These are phyloP conservation scores for Trypanosoma brucei DNA, from an alignment of 208 protist species.

Conservation along the genomic window DNA sequence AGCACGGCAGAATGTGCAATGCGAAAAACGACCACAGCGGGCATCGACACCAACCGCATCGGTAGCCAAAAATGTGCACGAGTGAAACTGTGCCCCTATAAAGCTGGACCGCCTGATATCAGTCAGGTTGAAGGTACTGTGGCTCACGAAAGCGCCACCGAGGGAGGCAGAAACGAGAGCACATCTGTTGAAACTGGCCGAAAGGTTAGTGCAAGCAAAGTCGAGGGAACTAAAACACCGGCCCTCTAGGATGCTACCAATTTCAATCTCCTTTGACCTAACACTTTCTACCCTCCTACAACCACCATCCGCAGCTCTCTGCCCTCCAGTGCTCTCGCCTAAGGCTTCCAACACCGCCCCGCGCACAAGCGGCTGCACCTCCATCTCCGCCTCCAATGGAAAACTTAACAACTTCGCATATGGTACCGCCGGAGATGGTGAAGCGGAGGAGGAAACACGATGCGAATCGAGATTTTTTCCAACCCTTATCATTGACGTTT, in stretches of 20 bases:
- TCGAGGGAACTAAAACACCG: constrained; percentile 49
- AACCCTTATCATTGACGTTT: background rate
- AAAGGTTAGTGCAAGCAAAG: constrained; percentile 43
- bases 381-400: constrained; percentile 19
- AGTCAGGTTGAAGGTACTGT: constrained; percentile 67
- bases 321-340: constrained; percentile 14
- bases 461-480: too few relatives aligned
- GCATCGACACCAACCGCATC: constrained; percentile 33
- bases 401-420: constrained; percentile 1
- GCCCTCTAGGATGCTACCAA: constrained; percentile 64
- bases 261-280: constrained; percentile 6
- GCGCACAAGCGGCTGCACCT: constrained; percentile 28
- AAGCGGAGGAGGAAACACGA: background rate
- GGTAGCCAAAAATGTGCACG: constrained; percentile 64
- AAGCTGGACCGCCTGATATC: constrained; percentile 30
- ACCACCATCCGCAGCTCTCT: background rate
- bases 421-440: background rate
- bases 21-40: constrained; percentile 46
- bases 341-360: constrained; percentile 31
- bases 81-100: constrained; percentile 59
- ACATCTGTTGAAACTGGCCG: constrained; percentile 66
- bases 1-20: constrained; percentile 64
- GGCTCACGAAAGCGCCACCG: constrained; percentile 31
- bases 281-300: background rate
- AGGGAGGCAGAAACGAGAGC: constrained; percentile 36